Conservation (phyloP, 2,329 filamentous ascomycete genomes). For the Alternaria viburni region DNA sequence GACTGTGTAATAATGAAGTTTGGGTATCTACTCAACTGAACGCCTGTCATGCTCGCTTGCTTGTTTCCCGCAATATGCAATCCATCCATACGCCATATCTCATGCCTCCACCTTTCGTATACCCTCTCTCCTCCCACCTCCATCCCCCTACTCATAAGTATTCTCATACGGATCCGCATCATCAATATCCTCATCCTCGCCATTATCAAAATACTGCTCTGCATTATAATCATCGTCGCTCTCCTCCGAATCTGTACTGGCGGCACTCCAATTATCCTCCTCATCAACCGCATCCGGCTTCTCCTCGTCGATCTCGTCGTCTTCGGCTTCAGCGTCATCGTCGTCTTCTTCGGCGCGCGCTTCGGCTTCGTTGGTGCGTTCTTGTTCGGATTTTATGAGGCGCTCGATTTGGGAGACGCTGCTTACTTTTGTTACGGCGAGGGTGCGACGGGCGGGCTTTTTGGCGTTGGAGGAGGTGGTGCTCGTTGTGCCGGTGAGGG, state of each 20-base stretch:
- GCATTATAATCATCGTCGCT: slow-evolving; percentile 70
- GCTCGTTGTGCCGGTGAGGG: slow-evolving; percentile 53
- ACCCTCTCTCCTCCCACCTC: neutral
- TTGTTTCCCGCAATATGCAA: neutral
- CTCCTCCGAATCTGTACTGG: slow-evolving; percentile 68
- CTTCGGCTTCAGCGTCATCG: slow-evolving; percentile 55
- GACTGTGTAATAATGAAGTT: slow-evolving; percentile 1
- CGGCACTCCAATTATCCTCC: slow-evolving; percentile 59
- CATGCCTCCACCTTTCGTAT: neutral
- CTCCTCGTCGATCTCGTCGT: slow-evolving; percentile 55
- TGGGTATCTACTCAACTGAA: slow-evolving; percentile 28
- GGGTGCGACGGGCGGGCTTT: slow-evolving; percentile 36
- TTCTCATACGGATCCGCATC: slow-evolving; percentile 46
- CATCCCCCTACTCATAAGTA: slow-evolving; percentile 34
- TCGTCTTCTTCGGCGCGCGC: slow-evolving; percentile 51
- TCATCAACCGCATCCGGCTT: slow-evolving; percentile 63
- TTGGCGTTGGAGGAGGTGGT: slow-evolving; percentile 15
- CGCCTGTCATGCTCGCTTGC: slow-evolving; percentile 13
- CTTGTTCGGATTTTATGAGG: slow-evolving; percentile 53
- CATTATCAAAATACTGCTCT: slow-evolving; percentile 62
- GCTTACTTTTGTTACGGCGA: slow-evolving; percentile 43
- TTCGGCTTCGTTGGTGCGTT: slow-evolving; percentile 54
- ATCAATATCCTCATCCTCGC: slow-evolving; percentile 57
- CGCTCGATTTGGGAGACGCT: slow-evolving; percentile 45
- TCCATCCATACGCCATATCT: neutral